Percentiles rank a stretch among this genome's conserved stretches.
These are phyloP conservation scores for Acacia crassicarpa DNA, from an alignment of 306 rosid genomes.

Conservation along the genomic window DNA sequence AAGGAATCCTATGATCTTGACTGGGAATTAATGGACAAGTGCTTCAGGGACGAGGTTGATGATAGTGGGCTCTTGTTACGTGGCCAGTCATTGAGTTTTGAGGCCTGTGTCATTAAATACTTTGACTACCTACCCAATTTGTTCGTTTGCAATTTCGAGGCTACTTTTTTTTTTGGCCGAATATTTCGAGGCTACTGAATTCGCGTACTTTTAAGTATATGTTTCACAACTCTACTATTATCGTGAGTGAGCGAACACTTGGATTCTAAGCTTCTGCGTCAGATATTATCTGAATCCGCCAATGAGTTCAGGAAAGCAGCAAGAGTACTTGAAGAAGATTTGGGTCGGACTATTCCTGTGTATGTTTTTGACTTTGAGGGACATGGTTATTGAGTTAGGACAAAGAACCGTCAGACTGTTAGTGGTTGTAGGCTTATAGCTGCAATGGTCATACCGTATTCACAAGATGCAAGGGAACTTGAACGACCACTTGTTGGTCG, in stretches of 20 bases:
- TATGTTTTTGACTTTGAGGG: constrained; percentile 87
- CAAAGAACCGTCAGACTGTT: constrained; percentile 72
- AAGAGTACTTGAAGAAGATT: constrained; percentile 59
- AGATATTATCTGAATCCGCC: constrained; percentile 63
- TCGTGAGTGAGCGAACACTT: constrained; percentile 88
- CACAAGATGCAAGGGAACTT: constrained; percentile 57
- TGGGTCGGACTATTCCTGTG: constrained; percentile 67
- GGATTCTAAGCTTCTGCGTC: constrained; percentile 87
- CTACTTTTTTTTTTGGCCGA: too few species aligned
- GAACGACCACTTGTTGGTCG: constrained; percentile 81
- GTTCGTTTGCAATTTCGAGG: constrained; percentile 64
- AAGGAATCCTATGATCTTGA: constrained; percentile 56
- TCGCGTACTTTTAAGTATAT: constrained; percentile 76
- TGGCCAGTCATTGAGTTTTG: constrained; percentile 70
- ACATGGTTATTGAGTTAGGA: constrained; percentile 92
- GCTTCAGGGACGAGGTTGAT: constrained; percentile 58
- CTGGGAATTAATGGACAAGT: constrained; percentile 64
- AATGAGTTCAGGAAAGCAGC: constrained; percentile 64
- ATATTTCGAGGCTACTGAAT: constrained; percentile 56
- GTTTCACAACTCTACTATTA: constrained; percentile 79
- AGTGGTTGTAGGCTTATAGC: constrained; percentile 58
- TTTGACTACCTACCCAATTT: constrained; percentile 61
- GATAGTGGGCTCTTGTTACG: constrained; percentile 61
- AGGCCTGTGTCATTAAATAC: constrained; percentile 47
- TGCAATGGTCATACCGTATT: constrained; percentile 81